Evolutionary conservation across 805 yeast genomes (phyloP), one percentile per base, ranked within the genome.

Genomic region (Ogataea pilisensis): DNA sequence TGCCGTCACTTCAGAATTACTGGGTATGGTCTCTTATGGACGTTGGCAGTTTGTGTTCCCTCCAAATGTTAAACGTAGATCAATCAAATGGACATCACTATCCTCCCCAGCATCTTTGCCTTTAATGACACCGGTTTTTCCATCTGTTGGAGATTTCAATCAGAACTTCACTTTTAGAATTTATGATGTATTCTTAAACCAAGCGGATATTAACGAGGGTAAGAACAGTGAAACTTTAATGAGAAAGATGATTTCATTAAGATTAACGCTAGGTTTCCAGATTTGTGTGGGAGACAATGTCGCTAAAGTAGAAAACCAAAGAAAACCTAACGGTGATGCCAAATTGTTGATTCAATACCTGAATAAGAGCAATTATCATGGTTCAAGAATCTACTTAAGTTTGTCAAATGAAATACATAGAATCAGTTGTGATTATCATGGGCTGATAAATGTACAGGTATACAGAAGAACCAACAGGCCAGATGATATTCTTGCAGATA

Each of bases 71-170:
- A 78, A 74, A 39, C 69, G 85, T 39, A 76, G 77, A 51, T 68
- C 81, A 13, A 82, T 90, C 37, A 90, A 90, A 56, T 93, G 99
- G 99, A 76, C 87, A 39, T 90, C 98, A 0, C 70, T 95, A 39
- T 82, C 89, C 12, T 79, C 96, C 0, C 99, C 99, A 0, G 97
- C 98, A 0, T 83, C 95, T 6, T 67, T 93, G 20, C 99, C 99
- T 0, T 67, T 86, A 0, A 80, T 88, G 2, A 80, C 95, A 0
- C 77, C 84, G 2, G 71, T 82, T 8, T 90, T 90, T 53, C 97
- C 98, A 0, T 61, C 82, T 0, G 64, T 70, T 11, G 68, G 70
- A 4, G 89, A 86, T 42, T 80, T 90, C 57, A 78, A 82, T 35
- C 70, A 72, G 3, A 81, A 85, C 46, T 91, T 81, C 60, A 78